These are phyloP conservation scores for Antrodiella citrinella DNA, from an alignment of 768 basidiomycete species.

Conservation along the genomic window DNA sequence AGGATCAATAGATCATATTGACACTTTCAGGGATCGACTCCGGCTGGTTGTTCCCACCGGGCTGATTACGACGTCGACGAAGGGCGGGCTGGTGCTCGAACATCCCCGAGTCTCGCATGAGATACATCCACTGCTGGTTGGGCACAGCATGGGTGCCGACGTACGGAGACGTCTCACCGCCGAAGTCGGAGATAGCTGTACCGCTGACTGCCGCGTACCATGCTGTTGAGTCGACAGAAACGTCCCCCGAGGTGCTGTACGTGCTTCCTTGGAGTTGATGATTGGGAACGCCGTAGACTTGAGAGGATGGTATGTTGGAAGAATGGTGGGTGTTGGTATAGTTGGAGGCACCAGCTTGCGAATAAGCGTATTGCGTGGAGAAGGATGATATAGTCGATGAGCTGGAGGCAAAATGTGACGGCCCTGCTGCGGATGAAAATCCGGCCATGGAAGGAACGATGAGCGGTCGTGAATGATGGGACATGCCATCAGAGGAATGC, in stretches of 20 bases:
- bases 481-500: not conserved
- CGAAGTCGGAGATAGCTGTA: not conserved
- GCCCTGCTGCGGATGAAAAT: not conserved
- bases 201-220: slow-evolving; percentile 24
- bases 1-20: not conserved
- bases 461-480: not conserved
- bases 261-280: not conserved
- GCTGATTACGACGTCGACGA: too few species aligned
- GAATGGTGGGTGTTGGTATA: slow-evolving; percentile 3
- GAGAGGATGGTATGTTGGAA: slow-evolving; percentile 15
- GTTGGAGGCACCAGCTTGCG: not conserved
- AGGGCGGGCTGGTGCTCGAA: slow-evolving; percentile 26
- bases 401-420: not conserved
- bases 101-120: slow-evolving; percentile 57
- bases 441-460: not conserved
- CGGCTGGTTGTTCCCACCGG: not conserved
- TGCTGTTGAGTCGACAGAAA: slow-evolving; percentile 27
- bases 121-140: slow-evolving; percentile 58
- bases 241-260: slow-evolving; percentile 5
- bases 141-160: slow-evolving; percentile 51
- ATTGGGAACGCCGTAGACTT: not conserved
- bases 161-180: slow-evolving; percentile 20
- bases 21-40: not conserved
- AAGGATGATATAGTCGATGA: not conserved
- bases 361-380: not conserved